Conservation (phyloP, 1,284 basidiomycete species). For the Papiliotrema laurentii region DNA sequence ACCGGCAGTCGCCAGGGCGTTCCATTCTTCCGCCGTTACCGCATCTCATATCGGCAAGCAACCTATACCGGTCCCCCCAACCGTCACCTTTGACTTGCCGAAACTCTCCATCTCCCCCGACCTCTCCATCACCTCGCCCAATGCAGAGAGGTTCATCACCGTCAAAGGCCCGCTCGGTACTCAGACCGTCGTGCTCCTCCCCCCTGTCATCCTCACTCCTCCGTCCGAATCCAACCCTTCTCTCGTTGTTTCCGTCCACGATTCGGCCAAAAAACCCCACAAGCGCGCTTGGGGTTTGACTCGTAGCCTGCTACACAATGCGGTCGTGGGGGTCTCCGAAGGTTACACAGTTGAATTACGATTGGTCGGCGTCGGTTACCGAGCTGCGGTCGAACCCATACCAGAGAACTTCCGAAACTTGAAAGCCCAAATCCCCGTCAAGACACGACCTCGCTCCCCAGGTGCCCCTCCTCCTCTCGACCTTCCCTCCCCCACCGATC, state of each 20-base stretch:
- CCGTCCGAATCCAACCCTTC: conserved; percentile 13
- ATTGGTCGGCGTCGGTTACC: conserved; percentile 93
- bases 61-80: conserved; percentile 66
- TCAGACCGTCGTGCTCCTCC: conserved; percentile 63
- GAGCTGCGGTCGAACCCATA: conserved; percentile 80
- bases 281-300: conserved; percentile 83
- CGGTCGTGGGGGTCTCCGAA: conserved; percentile 80
- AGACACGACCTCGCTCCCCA: conserved; percentile 10
- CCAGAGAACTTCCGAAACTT: conserved; percentile 51
- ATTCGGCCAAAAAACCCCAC: conserved; percentile 68
- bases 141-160: conserved; percentile 26
- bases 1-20: conserved; percentile 15
- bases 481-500: conserved; percentile 27
- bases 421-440: conserved; percentile 24
- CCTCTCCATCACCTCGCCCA: conserved; percentile 17
- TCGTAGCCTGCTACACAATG: conserved; percentile 82
- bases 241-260: conserved; percentile 60
- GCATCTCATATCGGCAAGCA: conserved; percentile 69
- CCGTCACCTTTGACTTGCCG: conserved; percentile 48
- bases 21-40: conserved; percentile 24
- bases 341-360: conserved; percentile 79
- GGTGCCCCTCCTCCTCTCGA: conserved; percentile 18
- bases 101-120: conserved; percentile 50
- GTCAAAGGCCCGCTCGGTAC: conserved; percentile 73
- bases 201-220: conserved; percentile 54